Percentiles rank a stretch among this genome's conserved stretches.
Evolutionary conservation across 2,329 filamentous ascomycete genomes (phyloP).

Genomic region (Biscogniauxia sp.): DNA sequence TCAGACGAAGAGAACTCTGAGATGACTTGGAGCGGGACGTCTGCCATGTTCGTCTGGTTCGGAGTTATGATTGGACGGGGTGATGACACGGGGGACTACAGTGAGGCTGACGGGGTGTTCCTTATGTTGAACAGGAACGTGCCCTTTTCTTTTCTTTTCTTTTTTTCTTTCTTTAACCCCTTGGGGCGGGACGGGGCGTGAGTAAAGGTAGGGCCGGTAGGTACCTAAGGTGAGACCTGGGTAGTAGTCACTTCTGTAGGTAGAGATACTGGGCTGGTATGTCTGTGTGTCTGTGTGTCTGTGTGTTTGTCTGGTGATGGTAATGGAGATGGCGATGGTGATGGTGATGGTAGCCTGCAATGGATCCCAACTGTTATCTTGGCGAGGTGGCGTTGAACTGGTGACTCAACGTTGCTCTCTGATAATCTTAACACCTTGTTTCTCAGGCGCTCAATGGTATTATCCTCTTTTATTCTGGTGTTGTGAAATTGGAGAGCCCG

Average conservation of each 20-base stretch:
- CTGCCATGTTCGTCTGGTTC: constrained; percentile 52
- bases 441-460: neutral
- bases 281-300: no score
- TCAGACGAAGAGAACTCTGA: constrained; percentile 80
- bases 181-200: neutral
- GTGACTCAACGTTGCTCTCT: neutral
- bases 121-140: constrained; percentile 3
- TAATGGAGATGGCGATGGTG: no score
- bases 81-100: constrained; percentile 9
- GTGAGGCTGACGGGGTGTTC: constrained; percentile 11
- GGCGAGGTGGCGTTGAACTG: neutral
- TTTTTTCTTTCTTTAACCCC: neutral
- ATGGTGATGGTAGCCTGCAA: neutral
- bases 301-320: no score
- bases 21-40: constrained; percentile 71
- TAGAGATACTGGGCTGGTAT: no score
- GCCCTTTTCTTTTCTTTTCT: neutral
- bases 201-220: neutral
- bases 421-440: neutral
- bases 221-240: neutral
- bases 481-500: neutral
- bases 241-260: neutral
- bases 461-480: no score
- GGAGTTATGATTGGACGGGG: constrained; percentile 12
- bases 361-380: neutral